phyloP scores from a whole-genome alignment of 192 early-diverging fungal species.

The Chytriomyces confervae region DNA sequence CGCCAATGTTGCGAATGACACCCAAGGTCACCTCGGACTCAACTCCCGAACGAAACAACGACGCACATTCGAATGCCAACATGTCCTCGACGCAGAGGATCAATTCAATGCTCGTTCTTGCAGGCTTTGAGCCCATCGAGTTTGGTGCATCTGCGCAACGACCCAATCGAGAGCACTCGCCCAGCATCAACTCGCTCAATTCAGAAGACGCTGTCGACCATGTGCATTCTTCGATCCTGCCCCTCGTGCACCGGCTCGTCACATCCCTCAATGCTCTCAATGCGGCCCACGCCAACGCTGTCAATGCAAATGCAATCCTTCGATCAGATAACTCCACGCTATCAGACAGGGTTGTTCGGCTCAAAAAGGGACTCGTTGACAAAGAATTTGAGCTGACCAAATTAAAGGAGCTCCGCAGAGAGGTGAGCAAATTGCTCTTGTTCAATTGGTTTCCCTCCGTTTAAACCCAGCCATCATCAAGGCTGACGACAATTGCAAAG shows the following conservation, averaged over 20 bases:
- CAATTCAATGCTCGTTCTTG: neutral
- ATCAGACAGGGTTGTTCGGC: neutral
- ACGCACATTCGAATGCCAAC: neutral
- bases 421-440: neutral
- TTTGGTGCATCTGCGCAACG: no score
- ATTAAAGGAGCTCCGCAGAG: neutral
- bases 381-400: neutral
- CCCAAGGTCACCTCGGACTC: no score
- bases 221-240: neutral
- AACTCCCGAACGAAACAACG: neutral
- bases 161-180: no score
- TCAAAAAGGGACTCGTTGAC: neutral
- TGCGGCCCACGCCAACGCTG: neutral
- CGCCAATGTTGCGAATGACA: no score
- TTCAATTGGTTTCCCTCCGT: neutral
- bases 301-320: neutral
- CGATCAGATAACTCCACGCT: neutral
- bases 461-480: neutral
- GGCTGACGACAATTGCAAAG: neutral
- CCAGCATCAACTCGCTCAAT: neutral
- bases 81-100: neutral
- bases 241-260: neutral
- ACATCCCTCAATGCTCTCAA: neutral
- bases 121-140: neutral
- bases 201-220: neutral